Evolutionary conservation across 2,329 filamentous ascomycete species (phyloP).

Genomic region (Coniochaeta pulveracea): DNA sequence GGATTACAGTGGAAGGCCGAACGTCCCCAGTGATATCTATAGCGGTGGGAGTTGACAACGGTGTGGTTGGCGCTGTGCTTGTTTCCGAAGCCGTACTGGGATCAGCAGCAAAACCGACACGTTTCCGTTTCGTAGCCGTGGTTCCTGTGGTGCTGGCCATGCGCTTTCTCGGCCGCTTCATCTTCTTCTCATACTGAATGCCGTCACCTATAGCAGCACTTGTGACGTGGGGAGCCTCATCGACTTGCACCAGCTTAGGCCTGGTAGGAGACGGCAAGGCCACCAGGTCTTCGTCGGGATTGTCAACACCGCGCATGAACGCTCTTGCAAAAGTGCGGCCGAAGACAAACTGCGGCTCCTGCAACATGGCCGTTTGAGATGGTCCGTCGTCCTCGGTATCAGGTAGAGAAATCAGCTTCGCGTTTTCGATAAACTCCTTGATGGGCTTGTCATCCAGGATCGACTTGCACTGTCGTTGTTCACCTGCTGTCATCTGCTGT

Average conservation of each 20-base stretch:
- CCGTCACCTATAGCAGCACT: background rate
- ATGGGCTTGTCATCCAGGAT: constrained; percentile 47
- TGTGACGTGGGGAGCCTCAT: background rate
- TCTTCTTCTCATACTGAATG: background rate
- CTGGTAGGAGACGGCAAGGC: background rate
- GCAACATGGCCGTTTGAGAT: constrained; percentile 36
- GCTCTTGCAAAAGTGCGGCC: constrained; percentile 32
- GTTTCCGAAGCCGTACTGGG: too few relatives aligned
- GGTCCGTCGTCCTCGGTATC: constrained; percentile 17
- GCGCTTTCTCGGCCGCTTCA: background rate
- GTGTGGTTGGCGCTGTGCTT: background rate
- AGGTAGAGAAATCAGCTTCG: constrained; percentile 28
- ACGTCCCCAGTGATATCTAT: background rate
- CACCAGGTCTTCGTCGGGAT: constrained; percentile 34
- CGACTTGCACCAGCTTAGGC: background rate
- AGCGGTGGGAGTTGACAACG: background rate
- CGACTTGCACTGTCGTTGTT: constrained; percentile 42
- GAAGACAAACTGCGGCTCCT: constrained; percentile 36
- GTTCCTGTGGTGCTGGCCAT: too few relatives aligned
- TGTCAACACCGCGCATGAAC: constrained; percentile 25
- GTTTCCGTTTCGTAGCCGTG: too few relatives aligned
- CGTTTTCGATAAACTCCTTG: constrained; percentile 46
- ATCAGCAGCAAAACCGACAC: too few relatives aligned
- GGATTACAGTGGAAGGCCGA: too few relatives aligned
- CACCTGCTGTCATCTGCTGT: constrained; percentile 60